Evolutionary conservation across 495 filamentous ascomycete genomes (phyloP).

Genomic region (Astrocystis sublimbata): DNA sequence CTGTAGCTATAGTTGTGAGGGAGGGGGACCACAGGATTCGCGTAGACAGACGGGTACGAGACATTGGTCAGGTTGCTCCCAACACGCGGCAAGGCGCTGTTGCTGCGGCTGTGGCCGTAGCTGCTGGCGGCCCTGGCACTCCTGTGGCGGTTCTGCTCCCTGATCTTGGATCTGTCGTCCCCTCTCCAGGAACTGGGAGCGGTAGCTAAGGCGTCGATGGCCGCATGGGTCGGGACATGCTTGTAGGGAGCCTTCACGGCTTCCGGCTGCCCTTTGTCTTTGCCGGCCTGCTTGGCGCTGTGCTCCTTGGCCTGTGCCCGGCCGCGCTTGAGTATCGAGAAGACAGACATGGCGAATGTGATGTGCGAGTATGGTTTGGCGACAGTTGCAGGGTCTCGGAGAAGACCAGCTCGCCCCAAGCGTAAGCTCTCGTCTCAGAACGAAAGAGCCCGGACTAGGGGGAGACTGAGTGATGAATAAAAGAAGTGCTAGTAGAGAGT

Average conservation of each 20-base stretch:
- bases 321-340: slow-evolving; percentile 49
- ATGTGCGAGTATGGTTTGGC: slow-evolving; percentile 5
- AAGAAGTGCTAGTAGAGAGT: background rate
- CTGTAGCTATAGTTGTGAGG: slow-evolving; percentile 46
- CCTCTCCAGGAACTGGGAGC: slow-evolving; percentile 53
- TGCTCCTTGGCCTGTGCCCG: slow-evolving; percentile 54
- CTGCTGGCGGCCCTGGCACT: slow-evolving; percentile 42
- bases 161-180: slow-evolving; percentile 41
- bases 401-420: background rate
- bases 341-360: slow-evolving; percentile 50
- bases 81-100: slow-evolving; percentile 40
- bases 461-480: background rate
- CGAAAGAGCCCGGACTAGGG: background rate
- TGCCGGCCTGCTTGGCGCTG: slow-evolving; percentile 44
- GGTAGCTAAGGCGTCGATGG: slow-evolving; percentile 55
- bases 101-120: slow-evolving; percentile 24
- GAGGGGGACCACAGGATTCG: slow-evolving; percentile 42
- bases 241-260: slow-evolving; percentile 47
- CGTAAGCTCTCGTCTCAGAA: background rate
- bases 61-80: slow-evolving; percentile 45
- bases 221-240: slow-evolving; percentile 60
- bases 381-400: background rate
- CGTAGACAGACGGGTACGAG: slow-evolving; percentile 43
- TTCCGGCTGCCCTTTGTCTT: slow-evolving; percentile 43
- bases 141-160: slow-evolving; percentile 45